These are phyloP conservation scores for Penicillium macrosclerotiorum DNA, from an alignment of 495 filamentous ascomycete genomes.

Conservation along the genomic window DNA sequence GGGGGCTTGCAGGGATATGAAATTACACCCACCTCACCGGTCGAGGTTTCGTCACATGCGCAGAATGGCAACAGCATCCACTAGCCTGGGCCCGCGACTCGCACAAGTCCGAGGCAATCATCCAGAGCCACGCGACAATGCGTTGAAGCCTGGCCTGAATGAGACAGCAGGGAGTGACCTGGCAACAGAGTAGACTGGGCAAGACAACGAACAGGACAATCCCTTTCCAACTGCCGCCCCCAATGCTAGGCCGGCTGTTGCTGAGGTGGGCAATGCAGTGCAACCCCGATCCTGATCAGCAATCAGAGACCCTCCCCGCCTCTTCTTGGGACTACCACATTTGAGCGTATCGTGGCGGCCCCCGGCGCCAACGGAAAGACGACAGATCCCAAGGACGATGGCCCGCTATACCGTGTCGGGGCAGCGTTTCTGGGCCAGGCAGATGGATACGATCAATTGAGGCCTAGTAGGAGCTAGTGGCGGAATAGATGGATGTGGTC, in stretches of 20 bases:
- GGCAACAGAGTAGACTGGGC: not conserved
- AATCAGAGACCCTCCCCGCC: slow-evolving; percentile 2
- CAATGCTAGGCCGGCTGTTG: not conserved
- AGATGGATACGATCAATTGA: too few species aligned
- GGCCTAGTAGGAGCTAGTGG: not conserved
- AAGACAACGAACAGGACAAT: too few species aligned
- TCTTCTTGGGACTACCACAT: too few species aligned
- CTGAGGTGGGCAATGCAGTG: slow-evolving; percentile 11
- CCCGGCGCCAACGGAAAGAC: slow-evolving; percentile 4
- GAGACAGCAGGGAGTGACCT: not conserved
- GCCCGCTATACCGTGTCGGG: not conserved
- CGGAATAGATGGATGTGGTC: too few species aligned
- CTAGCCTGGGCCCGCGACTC: not conserved
- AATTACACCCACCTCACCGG: slow-evolving; percentile 16
- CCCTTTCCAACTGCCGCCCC: not conserved
- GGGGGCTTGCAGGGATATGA: slow-evolving; percentile 14
- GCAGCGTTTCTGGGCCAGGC: too few species aligned
- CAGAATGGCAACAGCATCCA: too few species aligned
- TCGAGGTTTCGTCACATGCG: slow-evolving; percentile 17
- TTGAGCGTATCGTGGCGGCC: too few species aligned
- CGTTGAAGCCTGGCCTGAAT: too few species aligned
- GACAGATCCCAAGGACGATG: slow-evolving; percentile 9
- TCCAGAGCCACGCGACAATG: slow-evolving; percentile 13
- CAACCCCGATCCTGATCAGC: slow-evolving; percentile 10
- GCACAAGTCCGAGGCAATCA: slow-evolving; percentile 20